Base-by-base conservation (phyloP, 2,329 filamentous ascomycete species). In the Paraphoma chrysanthemicola region DNA sequence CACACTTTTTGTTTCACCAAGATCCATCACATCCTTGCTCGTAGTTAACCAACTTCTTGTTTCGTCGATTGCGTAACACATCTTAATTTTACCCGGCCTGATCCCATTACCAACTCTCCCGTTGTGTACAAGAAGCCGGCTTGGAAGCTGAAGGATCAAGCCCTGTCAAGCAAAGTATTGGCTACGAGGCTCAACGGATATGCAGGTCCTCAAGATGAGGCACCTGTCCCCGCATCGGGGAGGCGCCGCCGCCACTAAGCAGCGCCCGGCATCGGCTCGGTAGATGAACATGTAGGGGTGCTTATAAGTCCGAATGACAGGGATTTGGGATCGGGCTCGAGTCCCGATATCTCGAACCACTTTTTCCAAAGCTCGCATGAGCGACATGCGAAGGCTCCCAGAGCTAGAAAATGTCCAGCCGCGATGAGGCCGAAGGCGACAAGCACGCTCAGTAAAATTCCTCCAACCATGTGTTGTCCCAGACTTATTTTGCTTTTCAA, bases 121-220 rank as follows among this genome's bases (percentile, higher is more conserved):
- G 16, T 18, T 8, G 28, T 44, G 28, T 23, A 36, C 28, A 16
- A 30, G 38, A 51, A 51, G 48, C 17, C 42, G 42, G 16, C 16
- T 44, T 28, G 42, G 30, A 28, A 30, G 9, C 33, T 36, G 14
- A 10, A 36, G 14, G 33, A 36, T 36, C 33, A 14, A 5, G 23
- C 23, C 23, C 23, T 23, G 23, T 23, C 23, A 10, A 36, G 33
- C 31, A 36, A 36, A 4, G 9, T 14, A 36, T 36, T 36, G 33
- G 33, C 33, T 14, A 36, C 9, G 33, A 31, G 14, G 14, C 17
- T 16, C 18, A 33, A 33, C 31, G 17, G 12, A 38, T 18, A 52
- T 60, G 51, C 54, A 57, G 48, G 48, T 48, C 44, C 45, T 48
- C 12, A 54, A 59, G 14, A 36, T 28, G 45, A 44, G 23, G 18